Conservation (phyloP, 2,329 filamentous ascomycete genomes). For the Chlorencoelia australis region DNA sequence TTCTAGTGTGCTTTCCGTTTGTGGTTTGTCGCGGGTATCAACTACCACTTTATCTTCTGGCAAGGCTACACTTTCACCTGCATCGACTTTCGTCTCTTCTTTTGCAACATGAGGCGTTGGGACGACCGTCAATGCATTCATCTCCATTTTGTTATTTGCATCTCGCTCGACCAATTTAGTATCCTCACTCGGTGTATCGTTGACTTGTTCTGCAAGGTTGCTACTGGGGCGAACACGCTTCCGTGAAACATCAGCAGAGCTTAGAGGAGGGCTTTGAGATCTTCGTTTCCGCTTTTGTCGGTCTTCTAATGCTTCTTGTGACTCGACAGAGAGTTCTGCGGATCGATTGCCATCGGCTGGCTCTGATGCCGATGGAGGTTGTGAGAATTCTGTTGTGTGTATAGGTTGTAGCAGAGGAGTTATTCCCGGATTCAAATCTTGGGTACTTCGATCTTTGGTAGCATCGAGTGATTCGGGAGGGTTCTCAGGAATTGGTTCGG, state of each 20-base stretch:
- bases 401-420: constrained; percentile 2
- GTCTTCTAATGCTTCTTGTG: constrained; percentile 36
- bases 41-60: too few relatives aligned
- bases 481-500: constrained; percentile 8
- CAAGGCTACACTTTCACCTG: too few relatives aligned
- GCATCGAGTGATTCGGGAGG: neutral
- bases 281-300: constrained; percentile 57
- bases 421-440: neutral
- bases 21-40: constrained; percentile 1
- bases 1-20: constrained; percentile 1
- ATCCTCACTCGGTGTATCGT: constrained; percentile 13
- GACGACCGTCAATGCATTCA: too few relatives aligned
- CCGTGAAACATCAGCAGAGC: constrained; percentile 39
- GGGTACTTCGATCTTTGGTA: neutral
- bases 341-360: constrained; percentile 10
- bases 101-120: too few relatives aligned
- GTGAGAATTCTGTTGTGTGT: constrained; percentile 15
- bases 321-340: constrained; percentile 20
- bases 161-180: constrained; percentile 15
- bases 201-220: constrained; percentile 7
- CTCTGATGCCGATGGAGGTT: constrained; percentile 9
- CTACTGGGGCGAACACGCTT: constrained; percentile 44
- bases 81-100: too few relatives aligned
- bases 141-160: constrained; percentile 1
- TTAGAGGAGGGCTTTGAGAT: constrained; percentile 50